Evolutionary conservation across 176 grass and related monocot genomes (phyloP).

Genomic region (Zizania latifolia): DNA sequence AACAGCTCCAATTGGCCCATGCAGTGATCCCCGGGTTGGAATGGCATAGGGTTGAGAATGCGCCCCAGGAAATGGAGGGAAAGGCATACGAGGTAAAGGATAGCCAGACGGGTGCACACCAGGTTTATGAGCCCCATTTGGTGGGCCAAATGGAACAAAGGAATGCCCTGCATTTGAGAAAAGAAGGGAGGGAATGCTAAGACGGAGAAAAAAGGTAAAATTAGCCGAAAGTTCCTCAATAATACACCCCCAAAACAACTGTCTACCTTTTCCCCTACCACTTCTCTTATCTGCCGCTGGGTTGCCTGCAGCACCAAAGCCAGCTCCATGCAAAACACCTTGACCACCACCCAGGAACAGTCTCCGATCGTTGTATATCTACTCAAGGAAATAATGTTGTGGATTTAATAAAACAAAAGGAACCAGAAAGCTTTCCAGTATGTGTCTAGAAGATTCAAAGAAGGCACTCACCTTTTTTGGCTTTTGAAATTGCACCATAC

Average conservation of each 20-base stretch:
- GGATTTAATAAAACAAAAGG: neutral
- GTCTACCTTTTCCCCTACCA: slow-evolving; percentile 70
- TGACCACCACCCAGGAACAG: slow-evolving; percentile 81
- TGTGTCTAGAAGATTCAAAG: neutral
- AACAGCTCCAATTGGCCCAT: slow-evolving; percentile 82
- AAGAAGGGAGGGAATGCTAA: neutral
- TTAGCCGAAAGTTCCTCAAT: neutral
- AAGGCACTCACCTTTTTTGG: slow-evolving; percentile 72
- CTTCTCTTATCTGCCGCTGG: slow-evolving; percentile 62
- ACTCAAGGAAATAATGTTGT: slow-evolving; percentile 15
- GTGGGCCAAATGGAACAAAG: slow-evolving; percentile 77
- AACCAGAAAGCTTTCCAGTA: neutral
- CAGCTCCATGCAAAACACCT: slow-evolving; percentile 60
- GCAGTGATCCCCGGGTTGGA: slow-evolving; percentile 76
- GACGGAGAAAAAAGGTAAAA: neutral
- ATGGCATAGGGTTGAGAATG: slow-evolving; percentile 98
- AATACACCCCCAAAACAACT: slow-evolving; percentile 1
- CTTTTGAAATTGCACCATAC: slow-evolving; percentile 99
- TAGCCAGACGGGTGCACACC: slow-evolving; percentile 74
- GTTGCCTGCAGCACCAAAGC: slow-evolving; percentile 39
- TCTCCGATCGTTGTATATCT: slow-evolving; percentile 94
- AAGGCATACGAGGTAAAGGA: slow-evolving; percentile 68
- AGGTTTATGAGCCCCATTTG: slow-evolving; percentile 72
- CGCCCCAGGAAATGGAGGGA: slow-evolving; percentile 73
- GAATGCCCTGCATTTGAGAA: slow-evolving; percentile 45